phyloP scores from a whole-genome alignment of 1,139 yeast species.

The Yamadazyma trypodendri region DNA sequence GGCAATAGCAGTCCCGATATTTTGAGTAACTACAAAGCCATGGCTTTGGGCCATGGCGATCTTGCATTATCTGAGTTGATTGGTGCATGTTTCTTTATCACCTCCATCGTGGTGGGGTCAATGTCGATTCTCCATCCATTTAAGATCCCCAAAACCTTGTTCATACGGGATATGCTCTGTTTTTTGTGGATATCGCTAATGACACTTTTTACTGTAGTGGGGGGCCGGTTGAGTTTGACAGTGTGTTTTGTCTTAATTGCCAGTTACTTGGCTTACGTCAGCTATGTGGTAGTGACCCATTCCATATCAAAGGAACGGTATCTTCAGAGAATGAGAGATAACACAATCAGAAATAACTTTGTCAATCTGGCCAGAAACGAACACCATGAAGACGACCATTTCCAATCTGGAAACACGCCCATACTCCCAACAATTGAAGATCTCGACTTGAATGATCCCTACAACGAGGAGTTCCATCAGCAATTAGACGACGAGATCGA shows the following conservation, averaged over 20 bases:
- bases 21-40: constrained; percentile 78
- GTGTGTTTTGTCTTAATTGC: constrained; percentile 50
- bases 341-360: constrained; percentile 25
- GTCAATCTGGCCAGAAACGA: constrained; percentile 2
- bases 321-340: constrained; percentile 21
- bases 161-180: constrained; percentile 56
- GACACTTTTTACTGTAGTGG: constrained; percentile 39
- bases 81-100: constrained; percentile 82
- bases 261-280: constrained; percentile 55
- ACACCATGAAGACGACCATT: constrained; percentile 17
- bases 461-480: constrained; percentile 18
- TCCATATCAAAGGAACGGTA: constrained; percentile 23
- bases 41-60: constrained; percentile 63
- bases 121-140: constrained; percentile 73
- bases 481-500: constrained; percentile 17
- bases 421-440: constrained; percentile 36
- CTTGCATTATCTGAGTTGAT: constrained; percentile 85
- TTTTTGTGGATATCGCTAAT: constrained; percentile 47
- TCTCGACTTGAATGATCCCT: constrained; percentile 21
- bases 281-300: constrained; percentile 36
- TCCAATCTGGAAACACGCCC: constrained; percentile 11
- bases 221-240: constrained; percentile 43
- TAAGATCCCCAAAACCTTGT: constrained; percentile 48
- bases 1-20: constrained; percentile 95
- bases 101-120: constrained; percentile 71